A percentile compares a stretch with the other conserved stretches of the same genome.
These are phyloP conservation scores for Daedalea quercina DNA, from an alignment of 768 basidiomycete genomes.

Conservation along the genomic window DNA sequence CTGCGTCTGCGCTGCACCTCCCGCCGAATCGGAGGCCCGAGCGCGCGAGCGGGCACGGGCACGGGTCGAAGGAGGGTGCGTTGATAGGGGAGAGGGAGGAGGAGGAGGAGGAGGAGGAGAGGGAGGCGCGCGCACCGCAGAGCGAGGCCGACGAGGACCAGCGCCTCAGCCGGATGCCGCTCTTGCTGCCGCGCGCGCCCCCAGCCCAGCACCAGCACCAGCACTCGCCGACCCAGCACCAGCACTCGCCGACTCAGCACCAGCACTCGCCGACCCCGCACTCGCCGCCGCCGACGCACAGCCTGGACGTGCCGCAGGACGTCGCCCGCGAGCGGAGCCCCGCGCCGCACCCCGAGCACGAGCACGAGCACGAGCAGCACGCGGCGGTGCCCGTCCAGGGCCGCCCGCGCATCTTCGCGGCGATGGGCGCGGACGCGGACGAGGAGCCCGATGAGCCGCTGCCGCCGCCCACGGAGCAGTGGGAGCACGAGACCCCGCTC, in stretches of 20 bases:
- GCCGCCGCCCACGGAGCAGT: too few species aligned
- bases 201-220: neutral
- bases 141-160: neutral
- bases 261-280: neutral
- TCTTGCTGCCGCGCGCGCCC: neutral
- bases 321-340: neutral
- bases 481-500: constrained; percentile 4
- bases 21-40: neutral
- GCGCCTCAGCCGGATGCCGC: neutral
- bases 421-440: constrained; percentile 27
- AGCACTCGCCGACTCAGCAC: neutral
- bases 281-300: neutral
- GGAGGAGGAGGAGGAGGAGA: too few species aligned
- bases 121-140: too few species aligned
- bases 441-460: neutral
- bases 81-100: neutral
- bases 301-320: neutral
- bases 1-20: neutral
- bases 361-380: neutral
- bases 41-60: neutral
- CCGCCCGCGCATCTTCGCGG: constrained; percentile 61
- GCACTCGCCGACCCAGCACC: neutral
- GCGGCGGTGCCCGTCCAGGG: constrained; percentile 23
- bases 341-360: neutral
- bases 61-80: neutral